Conservation (phyloP, 2,329 filamentous ascomycete species). For the Paecilomyces sp. region DNA sequence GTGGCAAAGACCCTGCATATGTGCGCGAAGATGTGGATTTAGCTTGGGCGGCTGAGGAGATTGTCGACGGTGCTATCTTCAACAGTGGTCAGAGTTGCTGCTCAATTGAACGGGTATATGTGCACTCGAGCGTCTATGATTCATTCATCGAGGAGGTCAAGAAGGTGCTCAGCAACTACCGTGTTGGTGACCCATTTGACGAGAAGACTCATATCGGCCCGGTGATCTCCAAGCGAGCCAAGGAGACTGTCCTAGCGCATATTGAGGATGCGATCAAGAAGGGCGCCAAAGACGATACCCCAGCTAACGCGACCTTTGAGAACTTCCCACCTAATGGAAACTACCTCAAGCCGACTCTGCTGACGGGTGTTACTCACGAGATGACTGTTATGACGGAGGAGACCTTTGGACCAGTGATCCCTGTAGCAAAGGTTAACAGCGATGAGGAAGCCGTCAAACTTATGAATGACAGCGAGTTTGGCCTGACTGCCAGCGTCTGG, state of each 20-base stretch:
- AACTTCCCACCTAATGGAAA: constrained; percentile 71
- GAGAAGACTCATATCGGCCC: constrained; percentile 76
- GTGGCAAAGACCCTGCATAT: constrained; percentile 92
- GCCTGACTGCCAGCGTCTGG: constrained; percentile 95
- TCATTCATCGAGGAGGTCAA: constrained; percentile 72
- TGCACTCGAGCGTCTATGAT: constrained; percentile 77
- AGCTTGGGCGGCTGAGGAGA: constrained; percentile 85
- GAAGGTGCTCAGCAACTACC: constrained; percentile 72
- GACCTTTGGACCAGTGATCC: constrained; percentile 89
- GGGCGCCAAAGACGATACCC: constrained; percentile 78
- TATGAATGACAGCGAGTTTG: constrained; percentile 95
- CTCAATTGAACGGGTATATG: constrained; percentile 84
- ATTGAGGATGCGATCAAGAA: constrained; percentile 75
- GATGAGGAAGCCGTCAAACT: constrained; percentile 74
- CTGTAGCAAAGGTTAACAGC: constrained; percentile 74
- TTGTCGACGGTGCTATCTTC: constrained; percentile 93
- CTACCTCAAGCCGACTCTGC: constrained; percentile 78
- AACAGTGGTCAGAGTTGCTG: constrained; percentile 99
- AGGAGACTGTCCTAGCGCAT: constrained; percentile 68
- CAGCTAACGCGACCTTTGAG: constrained; percentile 69
- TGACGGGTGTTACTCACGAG: constrained; percentile 69
- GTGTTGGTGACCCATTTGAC: constrained; percentile 79
- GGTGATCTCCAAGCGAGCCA: constrained; percentile 74
- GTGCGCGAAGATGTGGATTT: constrained; percentile 79
- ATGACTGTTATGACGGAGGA: constrained; percentile 91